A percentile compares a stretch with the other conserved stretches of the same genome.
Evolutionary conservation across 73 alveolate genomes (phyloP).

Genomic region (Tetrahymena malaccensis): DNA sequence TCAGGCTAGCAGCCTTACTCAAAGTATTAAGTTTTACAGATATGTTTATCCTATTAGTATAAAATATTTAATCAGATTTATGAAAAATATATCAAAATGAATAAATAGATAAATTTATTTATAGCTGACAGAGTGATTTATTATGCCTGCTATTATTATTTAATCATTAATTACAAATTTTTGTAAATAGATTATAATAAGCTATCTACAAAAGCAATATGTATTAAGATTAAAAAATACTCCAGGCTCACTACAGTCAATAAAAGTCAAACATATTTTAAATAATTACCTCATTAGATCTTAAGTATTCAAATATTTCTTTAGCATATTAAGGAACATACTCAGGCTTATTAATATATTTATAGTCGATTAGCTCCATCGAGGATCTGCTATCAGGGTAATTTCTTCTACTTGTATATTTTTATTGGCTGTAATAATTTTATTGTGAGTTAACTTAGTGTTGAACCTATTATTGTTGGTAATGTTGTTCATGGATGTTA

Average conservation of each 20-base stretch:
- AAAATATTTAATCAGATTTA: not conserved
- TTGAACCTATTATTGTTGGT: not conserved
- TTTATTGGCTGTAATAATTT: not conserved
- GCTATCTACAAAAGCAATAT: not conserved
- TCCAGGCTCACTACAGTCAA: no score
- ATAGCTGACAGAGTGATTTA: not conserved
- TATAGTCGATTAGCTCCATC: slow-evolving; percentile 6
- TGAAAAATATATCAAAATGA: no score
- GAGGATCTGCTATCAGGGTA: not conserved
- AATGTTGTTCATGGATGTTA: not conserved
- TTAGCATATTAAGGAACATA: slow-evolving; percentile 21
- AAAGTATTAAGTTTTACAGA: not conserved
- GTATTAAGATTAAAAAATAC: not conserved
- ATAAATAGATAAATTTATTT: no score
- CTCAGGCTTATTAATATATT: slow-evolving; percentile 10
- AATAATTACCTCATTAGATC: slow-evolving; percentile 16
- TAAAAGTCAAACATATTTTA: not conserved
- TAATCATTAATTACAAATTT: not conserved
- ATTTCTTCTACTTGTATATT: not conserved
- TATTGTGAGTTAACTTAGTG: not conserved
- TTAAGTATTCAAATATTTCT: slow-evolving; percentile 33
- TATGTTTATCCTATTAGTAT: not conserved
- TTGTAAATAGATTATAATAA: no score
- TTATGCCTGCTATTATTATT: no score
- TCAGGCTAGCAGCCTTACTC: slow-evolving; percentile 38